Base-by-base conservation (phyloP, 352 stramenopile genomes). In the Globisporangium splendens region DNA sequence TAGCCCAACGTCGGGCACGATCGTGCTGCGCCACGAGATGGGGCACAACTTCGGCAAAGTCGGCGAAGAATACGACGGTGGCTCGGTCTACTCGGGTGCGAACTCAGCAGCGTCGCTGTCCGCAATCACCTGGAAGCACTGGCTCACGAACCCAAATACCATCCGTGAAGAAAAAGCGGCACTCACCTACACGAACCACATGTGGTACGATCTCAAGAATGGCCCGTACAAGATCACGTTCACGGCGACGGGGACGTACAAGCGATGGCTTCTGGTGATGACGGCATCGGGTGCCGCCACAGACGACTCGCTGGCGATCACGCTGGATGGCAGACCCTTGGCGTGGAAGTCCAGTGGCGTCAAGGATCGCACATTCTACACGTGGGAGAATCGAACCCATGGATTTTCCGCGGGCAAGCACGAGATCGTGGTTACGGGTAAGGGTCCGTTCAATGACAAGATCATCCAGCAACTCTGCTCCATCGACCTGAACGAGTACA, bases 31-130 rank as follows among this genome's bases (percentile, higher is more conserved):
- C 17, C 67, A 75, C 54, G 68, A 75, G 55, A 72, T 76, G 62
- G 67, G 70, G 31, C 67, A 75, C 66, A 71, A 70, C 58, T 72
- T 79, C 60, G 67, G 65, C 20, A 42, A 61, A 15, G 66, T 79
- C n/a, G 70, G 70, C n/a, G 70, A 79, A 39, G 70, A 79, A 41
- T 76, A 79, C 59, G 70, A 79, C 50, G 68, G 67, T 35, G 70
- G 70, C 7, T 24, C 59, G 4, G 68, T 73, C 22, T 79, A 79
- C 68, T 42, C 38, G 5, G 70, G 70, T 18, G 68, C 67, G 33
- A 79, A 79, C 62, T 68, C 59, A 8, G 65, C 53, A 13, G 10
- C 8, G 6, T 53, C 60, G 20, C 38, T 64, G 7, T 7, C 18
- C 0, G 57, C 41, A 3, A 22, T 73, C 41, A 52, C 58, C 10